Conservation (phyloP, 441 rosid species). For the Gossypium lobatum region DNA sequence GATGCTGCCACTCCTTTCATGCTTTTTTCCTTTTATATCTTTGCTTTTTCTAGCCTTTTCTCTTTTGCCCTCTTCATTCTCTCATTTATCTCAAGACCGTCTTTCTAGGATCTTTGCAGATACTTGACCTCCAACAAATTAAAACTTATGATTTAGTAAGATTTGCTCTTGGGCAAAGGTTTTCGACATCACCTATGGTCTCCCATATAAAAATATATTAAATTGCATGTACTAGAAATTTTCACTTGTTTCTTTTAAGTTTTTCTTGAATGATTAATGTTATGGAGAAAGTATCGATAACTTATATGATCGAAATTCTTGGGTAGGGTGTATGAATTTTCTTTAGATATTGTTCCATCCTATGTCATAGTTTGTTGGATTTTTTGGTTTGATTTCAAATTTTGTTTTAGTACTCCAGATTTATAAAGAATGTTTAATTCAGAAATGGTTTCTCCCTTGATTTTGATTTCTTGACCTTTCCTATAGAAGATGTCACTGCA, state of each 20-base stretch:
- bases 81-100: neutral
- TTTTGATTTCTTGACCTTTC: neutral
- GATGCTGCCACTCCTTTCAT: neutral
- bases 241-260: neutral
- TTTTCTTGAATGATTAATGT: slow-evolving; percentile 1
- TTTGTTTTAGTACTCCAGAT: neutral
- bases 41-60: neutral
- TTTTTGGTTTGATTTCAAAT: neutral
- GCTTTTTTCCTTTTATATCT: neutral
- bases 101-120: neutral
- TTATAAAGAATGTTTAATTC: neutral
- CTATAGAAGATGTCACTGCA: neutral
- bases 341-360: neutral
- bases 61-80: neutral
- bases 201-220: neutral
- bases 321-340: neutral
- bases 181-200: neutral
- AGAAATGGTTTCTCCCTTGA: neutral
- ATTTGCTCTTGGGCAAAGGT: neutral
- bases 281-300: neutral
- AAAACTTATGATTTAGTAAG: neutral
- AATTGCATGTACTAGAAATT: neutral
- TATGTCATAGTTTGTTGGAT: neutral
- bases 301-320: neutral
- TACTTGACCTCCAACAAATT: neutral